Evolutionary conservation across 495 filamentous ascomycete species (phyloP), one percentile per base, ranked within the genome.

Genomic region (Neurospora sp.): DNA sequence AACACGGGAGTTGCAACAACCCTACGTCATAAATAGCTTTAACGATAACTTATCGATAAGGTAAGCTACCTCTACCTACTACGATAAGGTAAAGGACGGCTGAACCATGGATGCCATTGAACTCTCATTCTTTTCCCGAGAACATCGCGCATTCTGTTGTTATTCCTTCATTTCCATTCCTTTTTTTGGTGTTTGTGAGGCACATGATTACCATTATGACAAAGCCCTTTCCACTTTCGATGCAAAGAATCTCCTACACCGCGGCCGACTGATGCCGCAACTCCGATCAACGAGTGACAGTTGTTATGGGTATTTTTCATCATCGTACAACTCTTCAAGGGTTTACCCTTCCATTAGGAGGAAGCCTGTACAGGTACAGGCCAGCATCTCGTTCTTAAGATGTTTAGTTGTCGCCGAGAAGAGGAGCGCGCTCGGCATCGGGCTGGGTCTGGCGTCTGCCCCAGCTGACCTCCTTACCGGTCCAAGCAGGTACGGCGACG

Each of bases 401-500:
- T 73, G 11, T 62, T 74, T 75, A 77, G 59, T 76, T 76, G 71
- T 85, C 84, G 20, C 75, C 77, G 40, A 89, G 81, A 42, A 89
- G 84, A 62, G 86, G 87, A 8, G 86, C 86, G 71, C 85, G 82
- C 79, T 89, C 87, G 39, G 83, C 77, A 76, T 89, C 86, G 23
- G 74, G 74, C 70, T 48, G 73, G 7, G 79, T 76, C 69, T 73
- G 74, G 70, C 79, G 75, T 41, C 79, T 74, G 66, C 79, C 76
- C 74, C 82, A 81, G 37, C 76, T 78, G 72, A 81, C 48, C 39
- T 84, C 82, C 72, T 79, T 87, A 37, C 90, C 89, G 39, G 88
- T 85, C 74, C 90, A 87, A 72, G 86, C 88, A 8, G 92, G 90
- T 37, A 90, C 80, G 6, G 90, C 90, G 70, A 94, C 84, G 38